Evolutionary conservation across 768 basidiomycete species (phyloP), one percentile per base, ranked within the genome.

Genomic region (Boletus eberwhitei): DNA sequence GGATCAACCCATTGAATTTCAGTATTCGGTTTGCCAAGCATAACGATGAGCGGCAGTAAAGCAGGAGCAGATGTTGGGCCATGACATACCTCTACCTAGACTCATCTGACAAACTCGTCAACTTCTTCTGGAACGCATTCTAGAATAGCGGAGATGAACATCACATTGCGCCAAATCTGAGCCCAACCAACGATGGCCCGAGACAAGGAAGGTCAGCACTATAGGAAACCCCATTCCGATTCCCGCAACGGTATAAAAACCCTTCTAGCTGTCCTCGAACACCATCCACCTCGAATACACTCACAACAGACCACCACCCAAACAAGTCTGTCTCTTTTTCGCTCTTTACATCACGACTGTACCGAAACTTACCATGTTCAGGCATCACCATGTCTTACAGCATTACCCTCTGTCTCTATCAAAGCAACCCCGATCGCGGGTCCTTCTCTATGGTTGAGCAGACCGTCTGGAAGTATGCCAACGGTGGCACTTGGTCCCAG

Each of bases 401-500:
- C 8, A 48, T 61, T 7, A 0, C 32, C 5, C 37, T 48, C 17
- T 24, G 19, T 12, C 0, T 57, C 41, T 60, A 32, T 38, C 59
- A 60, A 21, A 32, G 9, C 5, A 48, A 57, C 49, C 54, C 52
- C 7, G 16, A 1, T 8, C 52, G 54, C 13, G 53, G 59, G 12
- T 13, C 5, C 43, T 56, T 57, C 45, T 4, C 0, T 34, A 0
- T 51, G 29, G 49, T 53, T 6, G 59, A 61, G 29, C 17, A 46
- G 37, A 57, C 59, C 26, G 19, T n/a, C 22, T 59, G 9, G 17
- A 8, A 53, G 45, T 51, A n/a, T 29, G 59, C 47, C 34, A 51
- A 56, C 7, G 48, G 50, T 12, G 73, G 73, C 37, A 66, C 65
- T 16, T 75, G 74, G 73, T 52, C 50, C 32, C 46, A 64, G 21